Evolutionary conservation across 2,329 filamentous ascomycete genomes (phyloP).

Genomic region (Phaeomoniella chlamydospora): DNA sequence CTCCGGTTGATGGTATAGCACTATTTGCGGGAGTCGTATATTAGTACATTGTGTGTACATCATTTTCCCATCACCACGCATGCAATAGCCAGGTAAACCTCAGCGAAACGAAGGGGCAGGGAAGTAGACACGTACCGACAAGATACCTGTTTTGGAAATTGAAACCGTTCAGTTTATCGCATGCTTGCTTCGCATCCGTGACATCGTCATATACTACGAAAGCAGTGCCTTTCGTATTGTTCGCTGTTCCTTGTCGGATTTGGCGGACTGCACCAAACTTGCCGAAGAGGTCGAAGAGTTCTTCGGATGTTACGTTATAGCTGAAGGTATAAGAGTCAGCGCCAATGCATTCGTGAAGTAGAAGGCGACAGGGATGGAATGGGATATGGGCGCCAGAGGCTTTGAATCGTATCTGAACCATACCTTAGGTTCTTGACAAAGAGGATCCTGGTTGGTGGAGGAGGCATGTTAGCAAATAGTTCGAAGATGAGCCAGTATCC

Average conservation of each 20-base stretch:
- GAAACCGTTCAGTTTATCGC: constrained; percentile 99
- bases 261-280: constrained; percentile 94
- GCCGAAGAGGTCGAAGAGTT: constrained; percentile 96
- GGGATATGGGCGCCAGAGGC: too few relatives aligned
- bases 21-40: constrained; percentile 20
- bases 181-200: constrained; percentile 95
- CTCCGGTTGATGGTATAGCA: constrained; percentile 64
- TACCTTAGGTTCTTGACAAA: constrained; percentile 99
- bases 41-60: not conserved
- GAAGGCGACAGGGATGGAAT: too few relatives aligned
- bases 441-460: constrained; percentile 61
- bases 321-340: too few relatives aligned
- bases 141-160: constrained; percentile 99
- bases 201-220: constrained; percentile 99
- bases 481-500: too few relatives aligned
- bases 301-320: constrained; percentile 97
- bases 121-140: constrained; percentile 54
- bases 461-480: not conserved
- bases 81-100: not conserved
- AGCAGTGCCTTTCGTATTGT: constrained; percentile 93
- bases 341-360: too few relatives aligned
- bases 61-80: not conserved
- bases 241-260: constrained; percentile 95
- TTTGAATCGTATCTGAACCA: too few relatives aligned
- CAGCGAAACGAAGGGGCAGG: not conserved